phyloP scores from a whole-genome alignment of 192 early-diverging fungal species.

The Rhizophagus prolifer region DNA sequence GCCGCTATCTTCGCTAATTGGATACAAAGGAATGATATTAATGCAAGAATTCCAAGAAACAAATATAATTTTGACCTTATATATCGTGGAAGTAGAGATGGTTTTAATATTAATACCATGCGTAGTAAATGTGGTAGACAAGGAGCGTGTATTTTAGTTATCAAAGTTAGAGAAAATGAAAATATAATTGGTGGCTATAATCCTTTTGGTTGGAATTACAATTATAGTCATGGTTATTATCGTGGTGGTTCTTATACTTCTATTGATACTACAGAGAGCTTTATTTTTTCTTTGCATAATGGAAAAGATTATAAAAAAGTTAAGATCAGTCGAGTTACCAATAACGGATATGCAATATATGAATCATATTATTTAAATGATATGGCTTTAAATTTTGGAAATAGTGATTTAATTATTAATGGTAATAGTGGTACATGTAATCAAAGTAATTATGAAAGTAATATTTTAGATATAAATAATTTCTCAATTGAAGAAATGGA shows the following conservation, averaged over 20 bases:
- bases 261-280: too few relatives aligned
- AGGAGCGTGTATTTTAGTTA: not conserved
- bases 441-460: not conserved
- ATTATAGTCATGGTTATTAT: too few relatives aligned
- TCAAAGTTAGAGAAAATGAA: not conserved
- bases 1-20: not conserved
- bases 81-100: constrained; percentile 1
- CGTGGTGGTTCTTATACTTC: too few relatives aligned
- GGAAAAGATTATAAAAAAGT: too few relatives aligned
- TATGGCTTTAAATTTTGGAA: not conserved
- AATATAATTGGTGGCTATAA: not conserved
- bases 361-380: not conserved
- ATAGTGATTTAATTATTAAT: not conserved
- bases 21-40: not conserved
- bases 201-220: too few relatives aligned
- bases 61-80: constrained; percentile 3
- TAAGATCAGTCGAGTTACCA: not conserved
- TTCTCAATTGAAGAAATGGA: not conserved
- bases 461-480: not conserved
- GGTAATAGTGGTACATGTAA: not conserved
- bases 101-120: not conserved
- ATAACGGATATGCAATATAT: not conserved
- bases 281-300: too few relatives aligned
- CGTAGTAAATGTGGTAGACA: not conserved
- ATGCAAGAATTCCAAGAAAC: not conserved